Evolutionary conservation across 345 rosid genomes (phyloP), one percentile per base, ranked within the genome.

Genomic region (Raphanus raphanistrum): DNA sequence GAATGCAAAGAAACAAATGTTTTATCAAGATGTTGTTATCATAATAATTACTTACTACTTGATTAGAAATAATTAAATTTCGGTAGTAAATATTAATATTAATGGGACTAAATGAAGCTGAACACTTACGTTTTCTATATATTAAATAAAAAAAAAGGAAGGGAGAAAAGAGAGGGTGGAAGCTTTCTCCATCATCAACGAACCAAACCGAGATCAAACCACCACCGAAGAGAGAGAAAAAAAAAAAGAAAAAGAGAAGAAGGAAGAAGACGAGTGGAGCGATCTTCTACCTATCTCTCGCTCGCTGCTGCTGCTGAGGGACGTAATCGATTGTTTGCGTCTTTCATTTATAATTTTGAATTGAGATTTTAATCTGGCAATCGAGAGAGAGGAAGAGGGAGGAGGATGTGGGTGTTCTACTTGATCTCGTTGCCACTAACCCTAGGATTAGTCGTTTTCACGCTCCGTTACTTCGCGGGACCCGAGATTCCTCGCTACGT

Each of bases 341-440:
- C 43, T 36, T 36, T 9, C 50, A 15, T 15, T 6, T 6, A 5
- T 38, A 8, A 36, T 41, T 41, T 41, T 0, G 13, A 41, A 41
- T 36, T 41, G 4, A 4, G 50, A 43, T 43, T 11, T 38, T 35
- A 35, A 35, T 35, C 10, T 7, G 35, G 41, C 41, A 79, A 60
- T 63, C 71, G 36, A 16, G 63, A 16, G 72, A 54, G 84, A 33
- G 12, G 45, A 4, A 28, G 31, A 83, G 21, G 21, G 21, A 21
- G 21, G 21, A 21, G 21, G 86, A 96, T 96, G 99, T 91, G 96
- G 99, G 98, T 91, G 63, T 93, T 93, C 82, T 96, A 96, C 83
- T 82, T 91, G 92, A 93, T 96, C 88, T 93, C 98, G 85, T 80
- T 93, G 82, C 99, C 99, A 67, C 78, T 93, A 88, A 91, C 98